Conservation (phyloP, 768 basidiomycete genomes). For the Phlebiopsis flavidoalba region DNA sequence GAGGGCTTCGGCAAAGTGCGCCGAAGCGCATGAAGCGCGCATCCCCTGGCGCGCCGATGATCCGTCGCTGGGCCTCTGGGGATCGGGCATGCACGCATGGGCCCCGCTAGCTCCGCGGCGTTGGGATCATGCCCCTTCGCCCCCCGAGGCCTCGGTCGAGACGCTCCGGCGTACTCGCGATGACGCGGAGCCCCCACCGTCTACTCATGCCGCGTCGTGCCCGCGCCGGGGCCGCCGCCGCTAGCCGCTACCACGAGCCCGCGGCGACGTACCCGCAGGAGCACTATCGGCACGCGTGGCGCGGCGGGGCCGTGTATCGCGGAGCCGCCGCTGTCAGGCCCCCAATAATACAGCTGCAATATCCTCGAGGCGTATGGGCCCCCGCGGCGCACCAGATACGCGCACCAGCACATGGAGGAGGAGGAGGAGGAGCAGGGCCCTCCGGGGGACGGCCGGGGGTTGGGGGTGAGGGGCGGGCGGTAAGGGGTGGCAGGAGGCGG, state of each 20-base stretch:
- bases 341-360: background rate
- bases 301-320: no score
- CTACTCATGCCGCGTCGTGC: no score
- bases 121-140: background rate
- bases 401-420: no score
- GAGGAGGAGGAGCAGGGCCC: no score
- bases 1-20: slow-evolving; percentile 76
- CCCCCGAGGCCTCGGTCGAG: background rate
- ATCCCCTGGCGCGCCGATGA: background rate
- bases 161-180: background rate
- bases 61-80: background rate
- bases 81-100: background rate
- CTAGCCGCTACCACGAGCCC: no score
- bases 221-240: no score
- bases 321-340: no score
- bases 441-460: no score
- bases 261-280: no score
- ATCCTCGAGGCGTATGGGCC: background rate
- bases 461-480: background rate
- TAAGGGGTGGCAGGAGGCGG: no score
- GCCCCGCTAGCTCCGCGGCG: background rate
- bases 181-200: background rate
- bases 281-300: background rate
- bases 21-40: slow-evolving; percentile 44
- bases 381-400: no score